These are phyloP conservation scores for Saccharomycopsis oosterbeekiorum DNA, from an alignment of 805 yeast species.

Conservation along the genomic window DNA sequence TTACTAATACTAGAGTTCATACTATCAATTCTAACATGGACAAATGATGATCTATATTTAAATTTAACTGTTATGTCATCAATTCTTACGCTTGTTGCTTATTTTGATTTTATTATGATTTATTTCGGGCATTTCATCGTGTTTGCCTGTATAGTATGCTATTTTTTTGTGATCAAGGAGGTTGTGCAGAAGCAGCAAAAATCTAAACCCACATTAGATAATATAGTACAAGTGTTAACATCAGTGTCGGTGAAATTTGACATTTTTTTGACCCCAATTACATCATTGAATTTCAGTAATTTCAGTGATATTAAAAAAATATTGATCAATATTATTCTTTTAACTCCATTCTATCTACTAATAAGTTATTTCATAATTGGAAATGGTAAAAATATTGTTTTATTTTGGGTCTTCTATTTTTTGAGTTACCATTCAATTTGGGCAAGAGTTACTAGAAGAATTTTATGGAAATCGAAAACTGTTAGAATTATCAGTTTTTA, in stretches of 20 bases:
- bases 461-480: slow-evolving; percentile 74
- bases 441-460: slow-evolving; percentile 70
- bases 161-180: slow-evolving; percentile 44
- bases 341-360: slow-evolving; percentile 77
- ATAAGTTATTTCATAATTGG: slow-evolving; percentile 57
- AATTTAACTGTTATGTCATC: slow-evolving; percentile 50
- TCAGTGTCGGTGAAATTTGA: slow-evolving; percentile 69
- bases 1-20: slow-evolving; percentile 60
- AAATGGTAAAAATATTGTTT: slow-evolving; percentile 51
- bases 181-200: slow-evolving; percentile 46
- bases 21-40: slow-evolving; percentile 79
- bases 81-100: slow-evolving; percentile 52
- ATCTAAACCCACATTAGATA: slow-evolving; percentile 74
- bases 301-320: slow-evolving; percentile 66
- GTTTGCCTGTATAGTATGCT: slow-evolving; percentile 21
- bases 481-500: slow-evolving; percentile 68
- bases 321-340: slow-evolving; percentile 70
- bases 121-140: slow-evolving; percentile 68
- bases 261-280: slow-evolving; percentile 69
- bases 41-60: slow-evolving; percentile 73
- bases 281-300: slow-evolving; percentile 59
- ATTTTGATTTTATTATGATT: slow-evolving; percentile 68
- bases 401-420: slow-evolving; percentile 35
- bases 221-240: slow-evolving; percentile 67
- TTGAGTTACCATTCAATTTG: slow-evolving; percentile 83